A percentile compares a stretch with the other conserved stretches of the same genome.
Evolutionary conservation across 2,329 filamentous ascomycete genomes (phyloP).

Genomic region (Colletotrichum costaricense): DNA sequence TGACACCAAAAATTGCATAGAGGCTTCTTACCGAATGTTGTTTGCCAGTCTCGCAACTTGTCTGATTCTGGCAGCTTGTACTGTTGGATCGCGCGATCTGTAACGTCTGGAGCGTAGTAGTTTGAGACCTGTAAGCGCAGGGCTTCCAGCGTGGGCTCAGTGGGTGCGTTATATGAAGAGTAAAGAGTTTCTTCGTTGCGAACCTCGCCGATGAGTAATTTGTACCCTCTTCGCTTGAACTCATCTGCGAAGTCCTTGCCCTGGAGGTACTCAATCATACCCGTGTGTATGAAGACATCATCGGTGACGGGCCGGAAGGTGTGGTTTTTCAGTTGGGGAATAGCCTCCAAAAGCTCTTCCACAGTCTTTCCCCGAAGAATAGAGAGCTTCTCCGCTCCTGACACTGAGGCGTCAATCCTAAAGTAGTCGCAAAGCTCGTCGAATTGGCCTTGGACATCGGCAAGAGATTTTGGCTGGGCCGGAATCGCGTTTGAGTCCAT

Average conservation of each 20-base stretch:
- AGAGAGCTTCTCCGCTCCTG: constrained; percentile 45
- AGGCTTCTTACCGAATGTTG: constrained; percentile 46
- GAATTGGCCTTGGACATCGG: constrained; percentile 52
- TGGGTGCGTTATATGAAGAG: constrained; percentile 51
- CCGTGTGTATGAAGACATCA: constrained; percentile 50
- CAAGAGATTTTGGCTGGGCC: constrained; percentile 53
- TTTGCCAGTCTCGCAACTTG: constrained; percentile 49
- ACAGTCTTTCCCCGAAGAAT: constrained; percentile 45
- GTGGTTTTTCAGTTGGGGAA: constrained; percentile 54
- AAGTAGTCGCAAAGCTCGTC: constrained; percentile 53
- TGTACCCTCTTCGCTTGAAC: constrained; percentile 48
- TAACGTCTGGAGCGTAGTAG: constrained; percentile 54
- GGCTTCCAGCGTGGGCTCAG: constrained; percentile 45
- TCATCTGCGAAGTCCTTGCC: constrained; percentile 49
- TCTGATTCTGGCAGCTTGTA: constrained; percentile 47
- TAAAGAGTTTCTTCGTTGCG: constrained; percentile 57
- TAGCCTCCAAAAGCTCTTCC: constrained; percentile 46
- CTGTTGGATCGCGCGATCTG: constrained; percentile 47
- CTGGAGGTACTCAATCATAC: constrained; percentile 51
- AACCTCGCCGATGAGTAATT: constrained; percentile 55
- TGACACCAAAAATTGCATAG: fast-evolving
- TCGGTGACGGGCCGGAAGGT: constrained; percentile 59
- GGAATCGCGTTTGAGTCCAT: constrained; percentile 59
- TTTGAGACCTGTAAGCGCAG: constrained; percentile 52
- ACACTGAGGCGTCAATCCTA: constrained; percentile 38